Base-by-base conservation (phyloP, 202 grass and related monocot genomes). In the Alloteropsis angusta region DNA sequence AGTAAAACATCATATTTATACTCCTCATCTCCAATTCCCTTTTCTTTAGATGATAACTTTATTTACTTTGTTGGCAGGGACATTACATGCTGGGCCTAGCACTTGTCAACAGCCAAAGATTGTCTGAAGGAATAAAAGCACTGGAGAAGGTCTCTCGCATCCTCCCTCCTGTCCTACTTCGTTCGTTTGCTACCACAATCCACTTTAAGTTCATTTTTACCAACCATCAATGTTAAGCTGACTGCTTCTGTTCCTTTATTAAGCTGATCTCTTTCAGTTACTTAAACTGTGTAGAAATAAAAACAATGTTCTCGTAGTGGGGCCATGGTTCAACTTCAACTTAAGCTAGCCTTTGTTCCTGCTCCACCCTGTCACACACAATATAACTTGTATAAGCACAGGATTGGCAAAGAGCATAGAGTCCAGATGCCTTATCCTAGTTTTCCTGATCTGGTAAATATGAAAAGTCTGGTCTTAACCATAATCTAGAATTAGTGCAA, bases 21-120 rank as follows among this genome's bases (percentile, higher is more conserved):
- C 52, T 11, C 49, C 49, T 19, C 23, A 58, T 58, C 16, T n/a
- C 68, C 23, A 38, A 26, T 7, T 65, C 38, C 35, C 3, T 4
- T 78, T 4, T 75, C 8, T 76, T 9, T 64, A 45, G 50, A 65
- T 30, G 26, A 73, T 44, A 87, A 43, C 21, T 68, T 68, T 68
- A 10, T 74, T 66, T 46, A 62, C 12, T 76, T 49, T 63, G 13
- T 85, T 79, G 47, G 23, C 41, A 98, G 96, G 92, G 87, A 19
- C 87, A 98, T 83, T 98, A 95, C 78, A 95, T 98, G 96, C 81
- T 98, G 22, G 86, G 90, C 26, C 90, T 90, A 85, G 87, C 96
- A 77, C 81, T 95, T 75, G 81, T 98, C 49, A 89, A 87, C 55
- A 89, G 70, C 58, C 76, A 98, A 77, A 83, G 92, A 55, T 87